Evolutionary conservation across 257 asterid species (phyloP).

Genomic region (Nicotiana paniculata): DNA sequence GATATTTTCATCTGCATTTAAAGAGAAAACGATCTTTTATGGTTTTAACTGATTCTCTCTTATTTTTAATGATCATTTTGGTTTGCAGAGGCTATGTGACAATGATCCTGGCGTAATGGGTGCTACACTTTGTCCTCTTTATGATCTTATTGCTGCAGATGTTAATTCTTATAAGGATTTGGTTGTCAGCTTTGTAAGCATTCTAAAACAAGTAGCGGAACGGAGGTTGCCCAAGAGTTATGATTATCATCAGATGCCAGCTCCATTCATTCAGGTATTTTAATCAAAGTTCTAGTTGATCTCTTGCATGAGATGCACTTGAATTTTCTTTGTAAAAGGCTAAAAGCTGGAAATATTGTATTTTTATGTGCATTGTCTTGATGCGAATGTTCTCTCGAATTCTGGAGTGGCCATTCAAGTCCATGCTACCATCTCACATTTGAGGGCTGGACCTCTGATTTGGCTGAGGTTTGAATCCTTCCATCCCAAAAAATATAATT

Average conservation of each 20-base stretch:
- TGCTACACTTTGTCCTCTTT: conserved; percentile 91
- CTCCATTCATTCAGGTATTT: conserved; percentile 90
- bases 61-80: not conserved
- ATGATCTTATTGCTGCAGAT: conserved; percentile 70
- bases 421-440: not conserved
- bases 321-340: not conserved
- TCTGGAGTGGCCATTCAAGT: not conserved
- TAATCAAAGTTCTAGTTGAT: not conserved
- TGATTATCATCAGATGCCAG: conserved; percentile 98
- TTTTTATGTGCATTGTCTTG: not conserved
- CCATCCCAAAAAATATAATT: not conserved
- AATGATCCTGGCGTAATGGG: conserved; percentile 99
- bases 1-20: not conserved
- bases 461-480: not conserved
- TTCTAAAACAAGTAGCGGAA: conserved; percentile 96
- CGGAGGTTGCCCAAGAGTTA: conserved; percentile 89
- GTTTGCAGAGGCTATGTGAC: conserved; percentile 80
- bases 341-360: not conserved
- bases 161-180: conserved; percentile 73
- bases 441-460: conserved; percentile 3
- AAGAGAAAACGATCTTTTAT: not conserved
- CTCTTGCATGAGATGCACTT: not conserved
- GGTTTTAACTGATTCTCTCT: not conserved
- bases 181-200: conserved; percentile 83
- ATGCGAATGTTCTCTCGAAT: not conserved